Evolutionary conservation across 495 filamentous ascomycete genomes (phyloP), one percentile per base, ranked within the genome.

Genomic region (Amniculicola lignicola): DNA sequence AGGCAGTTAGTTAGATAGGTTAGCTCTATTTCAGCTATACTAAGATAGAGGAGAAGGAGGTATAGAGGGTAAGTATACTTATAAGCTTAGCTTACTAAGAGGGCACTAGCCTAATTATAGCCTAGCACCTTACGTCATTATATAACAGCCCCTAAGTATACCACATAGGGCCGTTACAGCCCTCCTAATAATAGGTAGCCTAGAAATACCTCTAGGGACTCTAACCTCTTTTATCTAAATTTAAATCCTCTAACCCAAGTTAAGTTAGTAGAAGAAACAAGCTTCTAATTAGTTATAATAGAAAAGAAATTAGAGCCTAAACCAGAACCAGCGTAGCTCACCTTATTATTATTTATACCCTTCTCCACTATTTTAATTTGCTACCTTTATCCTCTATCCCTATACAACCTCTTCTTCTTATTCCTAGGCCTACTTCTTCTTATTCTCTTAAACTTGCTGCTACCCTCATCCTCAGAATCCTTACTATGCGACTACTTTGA

Each of bases 391-490:
- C 18, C 16, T 25, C 22, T 45, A 12, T 45, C 4, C 22, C 41
- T 45, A 12, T 45, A 22, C 16, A 11, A 16, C 16, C 22, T 45
- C 10, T 22, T 18, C 9, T 4, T 25, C 4, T 45, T 25, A 45
- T 45, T 16, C 41, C 25, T 45, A 25, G 10, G 16, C 12, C 16
- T 25, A 45, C 22, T 45, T 22, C 41, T 45, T 21, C 22, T 45
- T 11, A 22, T 10, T 27, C 22, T 23, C 41, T 45, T 45, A 10
- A 27, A 25, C 22, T 18, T 45, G 25, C 41, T 18, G 10, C 15
- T 45, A 25, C 16, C 22, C 22, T 45, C 16, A 45, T 45, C 16
- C 41, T 45, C 25, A 45, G 41, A 45, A 45, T 45, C 41, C 41
- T 45, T 25, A 18, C 41, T 45, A 18, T 16, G 41, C 25, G 16